These are phyloP conservation scores for Ceratobasidium sp. DNA, from an alignment of 1,284 basidiomycete genomes.

Conservation along the genomic window DNA sequence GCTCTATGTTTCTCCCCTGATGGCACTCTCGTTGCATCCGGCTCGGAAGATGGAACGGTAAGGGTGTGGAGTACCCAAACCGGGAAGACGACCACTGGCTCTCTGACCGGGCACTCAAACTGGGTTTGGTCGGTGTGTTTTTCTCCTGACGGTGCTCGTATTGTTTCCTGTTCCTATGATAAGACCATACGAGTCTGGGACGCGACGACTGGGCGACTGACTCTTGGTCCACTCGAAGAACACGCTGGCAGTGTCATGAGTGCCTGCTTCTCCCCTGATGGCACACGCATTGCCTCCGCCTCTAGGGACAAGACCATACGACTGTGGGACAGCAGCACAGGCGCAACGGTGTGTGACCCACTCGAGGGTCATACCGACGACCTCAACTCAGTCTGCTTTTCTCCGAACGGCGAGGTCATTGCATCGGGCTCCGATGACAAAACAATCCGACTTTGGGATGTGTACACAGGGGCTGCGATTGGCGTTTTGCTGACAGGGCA, in stretches of 20 bases:
- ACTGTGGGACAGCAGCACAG: neutral
- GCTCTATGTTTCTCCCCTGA: neutral
- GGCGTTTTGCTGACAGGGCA: neutral
- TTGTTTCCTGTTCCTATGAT: constrained; percentile 1
- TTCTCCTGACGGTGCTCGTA: constrained; percentile 17
- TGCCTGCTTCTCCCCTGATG: constrained; percentile 1
- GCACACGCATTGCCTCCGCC: neutral
- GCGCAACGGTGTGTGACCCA: neutral
- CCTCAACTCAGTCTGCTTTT: neutral
- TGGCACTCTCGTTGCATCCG: neutral
- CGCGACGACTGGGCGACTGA: neutral
- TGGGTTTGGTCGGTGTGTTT: neutral
- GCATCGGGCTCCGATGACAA: neutral
- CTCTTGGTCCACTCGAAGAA: neutral
- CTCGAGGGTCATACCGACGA: neutral
- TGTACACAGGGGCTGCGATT: neutral
- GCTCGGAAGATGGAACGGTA: constrained; percentile 7
- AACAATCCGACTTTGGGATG: neutral
- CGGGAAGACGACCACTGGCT: neutral
- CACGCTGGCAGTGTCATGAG: neutral
- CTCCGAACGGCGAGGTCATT: neutral
- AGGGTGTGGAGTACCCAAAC: neutral
- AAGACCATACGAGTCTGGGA: constrained; percentile 9
- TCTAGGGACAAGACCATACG: neutral
- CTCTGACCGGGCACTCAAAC: neutral